Percentiles rank a stretch among this genome's conserved stretches.
Evolutionary conservation across 2,329 filamentous ascomycete species (phyloP).

Genomic region (Exutisphaerella laricina): DNA sequence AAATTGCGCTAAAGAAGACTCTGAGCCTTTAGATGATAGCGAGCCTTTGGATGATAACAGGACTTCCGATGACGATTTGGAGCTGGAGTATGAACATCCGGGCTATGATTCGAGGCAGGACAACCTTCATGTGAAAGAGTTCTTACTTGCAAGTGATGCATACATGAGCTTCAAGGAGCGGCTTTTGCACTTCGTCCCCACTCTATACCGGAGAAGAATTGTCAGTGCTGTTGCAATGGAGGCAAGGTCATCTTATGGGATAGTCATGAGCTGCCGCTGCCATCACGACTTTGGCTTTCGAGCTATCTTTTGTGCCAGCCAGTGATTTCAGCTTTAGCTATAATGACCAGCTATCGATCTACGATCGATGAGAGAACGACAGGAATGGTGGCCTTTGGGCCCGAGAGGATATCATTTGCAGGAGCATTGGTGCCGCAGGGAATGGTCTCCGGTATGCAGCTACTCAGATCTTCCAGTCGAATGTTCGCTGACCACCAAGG

Average conservation of each 20-base stretch:
- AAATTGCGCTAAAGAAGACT: too few species aligned
- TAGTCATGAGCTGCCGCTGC: background rate
- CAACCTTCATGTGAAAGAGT: too few species aligned
- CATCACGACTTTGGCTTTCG: background rate
- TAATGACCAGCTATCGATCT: background rate
- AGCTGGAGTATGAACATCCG: too few species aligned
- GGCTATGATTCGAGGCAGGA: too few species aligned
- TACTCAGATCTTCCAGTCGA: background rate
- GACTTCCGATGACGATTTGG: too few species aligned
- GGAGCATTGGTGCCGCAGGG: background rate
- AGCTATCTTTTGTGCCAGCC: constrained; percentile 3
- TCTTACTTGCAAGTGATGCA: too few species aligned
- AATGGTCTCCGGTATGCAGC: background rate
- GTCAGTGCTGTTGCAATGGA: background rate
- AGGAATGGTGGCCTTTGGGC: constrained; percentile 6
- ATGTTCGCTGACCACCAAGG: too few species aligned
- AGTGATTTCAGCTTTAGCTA: background rate
- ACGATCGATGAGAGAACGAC: background rate
- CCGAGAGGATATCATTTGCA: background rate
- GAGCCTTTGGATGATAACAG: too few species aligned
- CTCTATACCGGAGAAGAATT: background rate
- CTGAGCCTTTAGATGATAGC: too few species aligned
- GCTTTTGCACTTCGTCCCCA: too few species aligned
- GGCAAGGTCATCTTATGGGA: background rate
- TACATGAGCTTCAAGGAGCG: too few species aligned